Percentiles rank a stretch among this genome's conserved stretches.
phyloP scores from a whole-genome alignment of 257 asterid species.

The Nicotiana paniculata region DNA sequence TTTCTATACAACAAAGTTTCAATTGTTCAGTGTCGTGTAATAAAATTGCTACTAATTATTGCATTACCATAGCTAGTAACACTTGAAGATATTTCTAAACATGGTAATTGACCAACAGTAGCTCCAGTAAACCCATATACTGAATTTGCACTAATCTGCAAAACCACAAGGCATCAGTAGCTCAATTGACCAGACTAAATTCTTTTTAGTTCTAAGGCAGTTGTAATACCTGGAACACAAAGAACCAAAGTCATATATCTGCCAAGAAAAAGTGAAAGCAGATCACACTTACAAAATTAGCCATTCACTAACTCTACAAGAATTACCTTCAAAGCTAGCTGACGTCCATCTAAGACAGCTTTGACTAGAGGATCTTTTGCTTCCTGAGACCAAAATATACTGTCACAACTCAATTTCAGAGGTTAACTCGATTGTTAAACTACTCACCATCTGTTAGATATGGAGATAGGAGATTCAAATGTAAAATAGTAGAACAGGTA shows the following conservation, averaged over 20 bases:
- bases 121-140: constrained; percentile 98
- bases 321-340: constrained; percentile 88
- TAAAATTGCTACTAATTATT: neutral
- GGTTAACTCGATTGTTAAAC: neutral
- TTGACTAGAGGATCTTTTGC: constrained; percentile 90
- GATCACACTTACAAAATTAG: neutral
- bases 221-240: neutral
- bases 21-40: neutral
- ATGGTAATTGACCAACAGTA: constrained; percentile 91
- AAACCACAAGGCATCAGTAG: constrained; percentile 20
- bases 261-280: neutral
- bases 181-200: constrained; percentile 11
- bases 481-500: too few relatives aligned
- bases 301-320: neutral
- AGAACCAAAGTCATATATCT: neutral
- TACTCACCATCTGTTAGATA: neutral
- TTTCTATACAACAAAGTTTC: neutral
- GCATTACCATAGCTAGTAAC: constrained; percentile 94
- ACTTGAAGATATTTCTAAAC: constrained; percentile 95
- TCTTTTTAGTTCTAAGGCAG: neutral
- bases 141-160: constrained; percentile 94
- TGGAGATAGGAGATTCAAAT: too few relatives aligned
- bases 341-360: constrained; percentile 99
- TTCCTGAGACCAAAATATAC: constrained; percentile 45
- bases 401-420: constrained; percentile 7